phyloP scores from a whole-genome alignment of 1,284 basidiomycete genomes.

The Retiboletus flavoniger region DNA sequence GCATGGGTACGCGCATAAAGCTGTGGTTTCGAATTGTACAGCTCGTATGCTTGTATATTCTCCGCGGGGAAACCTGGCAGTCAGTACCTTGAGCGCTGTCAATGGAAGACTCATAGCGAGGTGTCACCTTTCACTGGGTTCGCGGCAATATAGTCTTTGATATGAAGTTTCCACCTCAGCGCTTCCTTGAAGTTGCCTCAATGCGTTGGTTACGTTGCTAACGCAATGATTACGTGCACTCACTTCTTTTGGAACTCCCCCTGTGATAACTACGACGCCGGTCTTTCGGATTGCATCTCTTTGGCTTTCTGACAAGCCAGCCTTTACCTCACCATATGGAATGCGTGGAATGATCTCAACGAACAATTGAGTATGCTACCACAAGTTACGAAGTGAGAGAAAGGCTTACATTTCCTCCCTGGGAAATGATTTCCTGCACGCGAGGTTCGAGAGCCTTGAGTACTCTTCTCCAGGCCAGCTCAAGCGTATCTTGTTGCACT shows the following conservation, averaged over 20 bases:
- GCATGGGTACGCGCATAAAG: slow-evolving; percentile 56
- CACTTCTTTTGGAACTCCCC: slow-evolving; percentile 55
- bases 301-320: slow-evolving; percentile 42
- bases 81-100: not conserved
- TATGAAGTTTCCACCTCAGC: slow-evolving; percentile 56
- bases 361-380: not conserved
- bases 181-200: slow-evolving; percentile 47
- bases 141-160: slow-evolving; percentile 53
- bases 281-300: slow-evolving; percentile 48
- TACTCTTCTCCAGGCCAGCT: slow-evolving; percentile 57
- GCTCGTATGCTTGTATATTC: slow-evolving; percentile 70
- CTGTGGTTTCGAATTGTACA: slow-evolving; percentile 68
- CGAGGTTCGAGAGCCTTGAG: slow-evolving; percentile 48
- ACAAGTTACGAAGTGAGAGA: not conserved
- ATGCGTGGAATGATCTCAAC: slow-evolving; percentile 59
- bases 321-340: slow-evolving; percentile 47
- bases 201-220: not conserved
- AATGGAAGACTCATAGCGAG: not conserved
- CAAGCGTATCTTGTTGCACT: slow-evolving; percentile 31
- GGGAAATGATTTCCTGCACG: slow-evolving; percentile 44
- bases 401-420: slow-evolving; percentile 41
- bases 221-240: not conserved
- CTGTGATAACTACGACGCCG: slow-evolving; percentile 61
- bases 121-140: slow-evolving; percentile 55
- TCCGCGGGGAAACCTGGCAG: slow-evolving; percentile 58